Percentiles rank a stretch among this genome's conserved stretches.
Conservation (phyloP, 2,329 filamentous ascomycete species). For the Exophiala sideris region DNA sequence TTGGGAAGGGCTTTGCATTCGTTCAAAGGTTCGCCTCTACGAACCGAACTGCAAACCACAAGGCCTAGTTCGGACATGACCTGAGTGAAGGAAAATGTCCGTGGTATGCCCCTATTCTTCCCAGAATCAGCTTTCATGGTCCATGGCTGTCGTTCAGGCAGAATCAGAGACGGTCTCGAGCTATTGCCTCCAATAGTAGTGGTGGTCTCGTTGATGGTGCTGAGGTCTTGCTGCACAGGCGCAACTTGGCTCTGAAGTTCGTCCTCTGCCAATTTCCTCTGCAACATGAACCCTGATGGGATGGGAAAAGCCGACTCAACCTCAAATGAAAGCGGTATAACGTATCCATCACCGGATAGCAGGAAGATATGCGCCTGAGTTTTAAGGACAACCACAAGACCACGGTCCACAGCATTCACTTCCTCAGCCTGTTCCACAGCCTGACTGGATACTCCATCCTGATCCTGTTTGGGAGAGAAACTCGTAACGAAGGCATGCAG, state of each 20-base stretch:
- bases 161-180: constrained; percentile 47
- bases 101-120: constrained; percentile 19
- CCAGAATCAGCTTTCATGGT: constrained; percentile 45
- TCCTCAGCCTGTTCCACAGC: neutral
- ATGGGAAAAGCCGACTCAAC: constrained; percentile 82
- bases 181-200: constrained; percentile 35
- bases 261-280: constrained; percentile 61
- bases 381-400: constrained; percentile 85
- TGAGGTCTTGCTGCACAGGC: constrained; percentile 32
- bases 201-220: constrained; percentile 30
- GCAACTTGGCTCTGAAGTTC: constrained; percentile 47
- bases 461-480: constrained; percentile 58
- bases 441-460: constrained; percentile 23
- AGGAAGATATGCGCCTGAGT: constrained; percentile 94
- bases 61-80: constrained; percentile 28
- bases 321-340: constrained; percentile 91
- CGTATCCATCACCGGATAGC: constrained; percentile 79
- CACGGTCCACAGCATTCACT: constrained; percentile 11
- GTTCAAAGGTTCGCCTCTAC: constrained; percentile 20
- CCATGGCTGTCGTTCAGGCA: constrained; percentile 53
- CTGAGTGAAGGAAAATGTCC: constrained; percentile 26
- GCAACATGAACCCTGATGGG: constrained; percentile 78
- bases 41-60: constrained; percentile 23
- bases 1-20: constrained; percentile 22
- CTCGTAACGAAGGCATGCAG: constrained; percentile 81